phyloP scores from a whole-genome alignment of 1,284 basidiomycete genomes.

The Coniferiporia weirii region DNA sequence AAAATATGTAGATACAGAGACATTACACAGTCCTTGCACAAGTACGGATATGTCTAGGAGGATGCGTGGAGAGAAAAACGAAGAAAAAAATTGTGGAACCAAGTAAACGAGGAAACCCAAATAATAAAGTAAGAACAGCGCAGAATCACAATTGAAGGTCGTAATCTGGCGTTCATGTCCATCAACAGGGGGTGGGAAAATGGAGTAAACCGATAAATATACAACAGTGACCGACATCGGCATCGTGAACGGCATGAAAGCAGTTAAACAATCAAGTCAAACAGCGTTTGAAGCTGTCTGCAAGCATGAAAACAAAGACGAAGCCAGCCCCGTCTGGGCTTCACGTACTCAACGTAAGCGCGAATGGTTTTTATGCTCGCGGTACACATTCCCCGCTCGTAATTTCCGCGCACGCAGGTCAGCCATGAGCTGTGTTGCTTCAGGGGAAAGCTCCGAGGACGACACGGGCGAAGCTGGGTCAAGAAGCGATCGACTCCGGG shows the following conservation, averaged over 20 bases:
- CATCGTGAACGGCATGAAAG: background rate
- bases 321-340: background rate
- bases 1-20: background rate
- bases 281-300: background rate
- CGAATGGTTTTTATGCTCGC: background rate
- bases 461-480: slow-evolving; percentile 55
- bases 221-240: background rate
- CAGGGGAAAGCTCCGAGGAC: slow-evolving; percentile 65
- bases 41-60: background rate
- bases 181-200: background rate
- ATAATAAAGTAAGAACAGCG: background rate
- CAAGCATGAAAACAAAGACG: background rate
- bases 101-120: background rate
- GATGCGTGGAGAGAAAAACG: background rate
- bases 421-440: slow-evolving; percentile 60
- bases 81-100: no score
- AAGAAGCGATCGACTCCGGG: slow-evolving; percentile 25
- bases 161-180: background rate
- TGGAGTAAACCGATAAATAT: background rate
- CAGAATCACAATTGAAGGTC: background rate
- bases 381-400: slow-evolving; percentile 32
- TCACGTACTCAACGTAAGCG: background rate
- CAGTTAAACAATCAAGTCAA: background rate
- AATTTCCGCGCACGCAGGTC: slow-evolving; percentile 52
- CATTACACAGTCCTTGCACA: background rate